A percentile compares a stretch with the other conserved stretches of the same genome.
Evolutionary conservation across 345 rosid species (phyloP).

Genomic region (Mallotus nudiflorus): DNA sequence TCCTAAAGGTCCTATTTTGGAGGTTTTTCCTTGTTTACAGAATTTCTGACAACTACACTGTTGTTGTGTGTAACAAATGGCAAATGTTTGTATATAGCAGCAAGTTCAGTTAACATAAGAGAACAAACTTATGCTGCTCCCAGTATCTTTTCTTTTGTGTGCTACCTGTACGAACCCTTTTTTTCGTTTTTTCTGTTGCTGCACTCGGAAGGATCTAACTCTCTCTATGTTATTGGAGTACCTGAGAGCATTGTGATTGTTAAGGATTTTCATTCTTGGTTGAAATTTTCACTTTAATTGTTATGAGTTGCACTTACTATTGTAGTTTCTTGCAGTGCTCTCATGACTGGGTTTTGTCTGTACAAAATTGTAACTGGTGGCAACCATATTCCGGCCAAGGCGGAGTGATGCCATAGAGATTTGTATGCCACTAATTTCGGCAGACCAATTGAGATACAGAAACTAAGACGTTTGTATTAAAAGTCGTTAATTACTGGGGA

Average conservation of each 20-base stretch:
- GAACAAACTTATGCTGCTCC: not conserved
- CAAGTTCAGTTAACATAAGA: not conserved
- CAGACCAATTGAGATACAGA: conserved; percentile 3
- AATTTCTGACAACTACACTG: no score
- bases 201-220: not conserved
- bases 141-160: not conserved
- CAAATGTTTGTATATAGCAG: no score
- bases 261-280: not conserved
- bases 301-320: conserved; percentile 17
- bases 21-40: no score
- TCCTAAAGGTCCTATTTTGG: no score
- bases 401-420: conserved; percentile 44
- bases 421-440: not conserved
- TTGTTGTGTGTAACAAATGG: no score
- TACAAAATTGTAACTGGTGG: conserved; percentile 87
- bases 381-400: conserved; percentile 71
- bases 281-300: not conserved
- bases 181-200: not conserved
- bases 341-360: conserved; percentile 81
- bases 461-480: conserved; percentile 7
- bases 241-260: not conserved
- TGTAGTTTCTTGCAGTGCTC: conserved; percentile 60
- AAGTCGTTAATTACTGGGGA: not conserved
- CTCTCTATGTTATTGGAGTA: not conserved
- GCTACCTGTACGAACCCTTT: not conserved